A percentile compares a stretch with the other conserved stretches of the same genome.
phyloP scores from a whole-genome alignment of 768 basidiomycete species.

The Hygrocybe coccinea region DNA sequence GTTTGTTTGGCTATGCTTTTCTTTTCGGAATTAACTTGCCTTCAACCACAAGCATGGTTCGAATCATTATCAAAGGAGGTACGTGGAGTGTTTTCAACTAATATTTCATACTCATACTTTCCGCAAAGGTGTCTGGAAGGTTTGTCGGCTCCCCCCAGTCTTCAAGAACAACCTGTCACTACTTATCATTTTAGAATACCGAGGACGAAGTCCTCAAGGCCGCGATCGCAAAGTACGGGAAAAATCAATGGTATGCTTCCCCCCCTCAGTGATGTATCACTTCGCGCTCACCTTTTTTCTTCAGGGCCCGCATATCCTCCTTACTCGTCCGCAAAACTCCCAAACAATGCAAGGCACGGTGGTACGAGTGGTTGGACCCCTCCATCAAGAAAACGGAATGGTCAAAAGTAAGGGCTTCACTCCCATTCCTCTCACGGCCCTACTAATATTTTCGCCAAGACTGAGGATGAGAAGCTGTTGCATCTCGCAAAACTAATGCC shows the following conservation, averaged over 20 bases:
- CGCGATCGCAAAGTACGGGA: conserved; percentile 95
- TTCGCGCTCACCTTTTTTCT: conserved; percentile 1
- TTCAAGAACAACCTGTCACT: conserved; percentile 9
- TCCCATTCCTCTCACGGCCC: conserved; percentile 1
- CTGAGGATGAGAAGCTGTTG: conserved; percentile 96
- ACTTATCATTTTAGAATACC: conserved; percentile 58
- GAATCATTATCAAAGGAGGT: conserved; percentile 91
- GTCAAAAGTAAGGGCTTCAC: conserved; percentile 74
- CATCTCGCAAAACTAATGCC: conserved; percentile 99
- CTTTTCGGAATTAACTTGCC: no score
- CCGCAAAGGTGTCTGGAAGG: conserved; percentile 74
- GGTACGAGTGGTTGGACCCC: conserved; percentile 99
- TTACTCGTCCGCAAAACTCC: conserved; percentile 97
- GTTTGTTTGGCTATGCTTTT: no score
- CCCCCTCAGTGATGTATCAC: neutral
- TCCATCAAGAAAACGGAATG: conserved; percentile 99
- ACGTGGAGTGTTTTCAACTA: conserved; percentile 21
- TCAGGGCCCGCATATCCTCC: conserved; percentile 95
- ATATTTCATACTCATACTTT: conserved; percentile 9
- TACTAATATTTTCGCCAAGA: conserved; percentile 39
- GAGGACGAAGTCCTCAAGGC: conserved; percentile 99
- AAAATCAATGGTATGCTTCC: conserved; percentile 79
- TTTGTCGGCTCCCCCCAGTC: conserved; percentile 22
- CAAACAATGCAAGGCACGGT: conserved; percentile 98
- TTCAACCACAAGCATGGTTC: conserved; percentile 56